Conservation (phyloP, 352 stramenopile species). For the Phytopythium boreale region DNA sequence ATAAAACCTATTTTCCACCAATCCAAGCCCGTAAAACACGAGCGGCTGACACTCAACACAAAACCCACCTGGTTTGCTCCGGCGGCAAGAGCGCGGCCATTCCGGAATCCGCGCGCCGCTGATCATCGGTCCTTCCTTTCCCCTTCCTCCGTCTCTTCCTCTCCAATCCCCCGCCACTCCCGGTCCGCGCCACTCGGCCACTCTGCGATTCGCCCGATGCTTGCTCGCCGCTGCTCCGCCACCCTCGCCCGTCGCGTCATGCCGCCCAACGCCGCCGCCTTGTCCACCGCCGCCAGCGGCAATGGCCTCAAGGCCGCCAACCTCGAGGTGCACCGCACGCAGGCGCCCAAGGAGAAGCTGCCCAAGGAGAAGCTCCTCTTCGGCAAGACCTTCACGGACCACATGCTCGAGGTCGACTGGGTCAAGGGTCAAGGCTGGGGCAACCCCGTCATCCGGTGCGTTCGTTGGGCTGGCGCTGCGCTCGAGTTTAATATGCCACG, state of each 20-base stretch:
- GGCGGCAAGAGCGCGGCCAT: background rate
- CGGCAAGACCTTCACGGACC: constrained; percentile 94
- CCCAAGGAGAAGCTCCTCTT: constrained; percentile 91
- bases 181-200: background rate
- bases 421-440: constrained; percentile 81
- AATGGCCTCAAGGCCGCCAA: constrained; percentile 19
- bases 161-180: background rate
- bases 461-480: background rate
- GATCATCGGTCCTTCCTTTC: background rate
- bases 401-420: constrained; percentile 97
- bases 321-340: constrained; percentile 45
- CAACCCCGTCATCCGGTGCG: constrained; percentile 80
- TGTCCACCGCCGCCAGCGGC: constrained; percentile 2
- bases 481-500: too few species aligned
- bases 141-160: background rate
- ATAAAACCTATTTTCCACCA: background rate
- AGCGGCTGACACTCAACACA: background rate
- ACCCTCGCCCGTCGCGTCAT: constrained; percentile 1
- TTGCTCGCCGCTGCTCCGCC: constrained; percentile 2
- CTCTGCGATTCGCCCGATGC: constrained; percentile 5
- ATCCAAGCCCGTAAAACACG: background rate
- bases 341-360: constrained; percentile 52
- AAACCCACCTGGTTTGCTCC: background rate
- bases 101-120: constrained; percentile 1
- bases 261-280: background rate